Evolutionary conservation across 1,284 basidiomycete species (phyloP).

Genomic region (Peniophora sp.): DNA sequence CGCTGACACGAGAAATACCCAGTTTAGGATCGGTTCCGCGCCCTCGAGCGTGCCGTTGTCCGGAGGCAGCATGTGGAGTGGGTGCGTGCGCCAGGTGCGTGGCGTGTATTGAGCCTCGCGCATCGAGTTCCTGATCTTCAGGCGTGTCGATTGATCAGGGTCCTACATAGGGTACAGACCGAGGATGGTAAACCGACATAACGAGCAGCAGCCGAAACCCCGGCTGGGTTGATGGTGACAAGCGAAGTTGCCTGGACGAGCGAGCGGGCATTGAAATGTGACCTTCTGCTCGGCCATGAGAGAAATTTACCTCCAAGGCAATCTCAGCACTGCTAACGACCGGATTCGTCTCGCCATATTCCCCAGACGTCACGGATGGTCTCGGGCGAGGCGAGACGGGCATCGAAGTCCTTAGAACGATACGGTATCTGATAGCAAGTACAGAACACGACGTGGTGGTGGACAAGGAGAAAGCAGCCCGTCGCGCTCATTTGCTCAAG

Average conservation of each 20-base stretch:
- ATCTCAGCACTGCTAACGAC: conserved; percentile 43
- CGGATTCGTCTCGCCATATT: conserved; percentile 26
- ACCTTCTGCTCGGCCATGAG: neutral
- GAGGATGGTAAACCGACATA: conserved; percentile 35
- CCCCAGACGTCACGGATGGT: too few relatives aligned
- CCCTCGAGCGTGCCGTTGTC: conserved; percentile 29
- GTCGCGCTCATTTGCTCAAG: too few relatives aligned
- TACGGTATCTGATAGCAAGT: too few relatives aligned
- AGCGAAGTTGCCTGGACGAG: conserved; percentile 40
- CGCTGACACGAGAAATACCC: conserved; percentile 79
- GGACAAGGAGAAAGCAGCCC: too few relatives aligned
- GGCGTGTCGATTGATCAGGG: neutral
- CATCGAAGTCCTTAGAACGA: too few relatives aligned
- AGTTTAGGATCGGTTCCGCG: conserved; percentile 58
- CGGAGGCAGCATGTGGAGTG: conserved; percentile 63
- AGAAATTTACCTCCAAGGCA: conserved; percentile 36
- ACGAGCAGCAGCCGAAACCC: conserved; percentile 51
- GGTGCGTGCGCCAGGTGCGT: conserved; percentile 70
- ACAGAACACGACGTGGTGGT: too few relatives aligned
- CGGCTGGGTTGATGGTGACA: conserved; percentile 49
- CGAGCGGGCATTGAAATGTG: neutral
- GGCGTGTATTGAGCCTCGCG: conserved; percentile 59
- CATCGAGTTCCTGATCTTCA: conserved; percentile 54
- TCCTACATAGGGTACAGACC: neutral
- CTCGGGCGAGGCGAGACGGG: too few relatives aligned